These are phyloP conservation scores for Rhizophagus sp. DNA, from an alignment of 192 early-diverging fungal species.

Conservation along the genomic window DNA sequence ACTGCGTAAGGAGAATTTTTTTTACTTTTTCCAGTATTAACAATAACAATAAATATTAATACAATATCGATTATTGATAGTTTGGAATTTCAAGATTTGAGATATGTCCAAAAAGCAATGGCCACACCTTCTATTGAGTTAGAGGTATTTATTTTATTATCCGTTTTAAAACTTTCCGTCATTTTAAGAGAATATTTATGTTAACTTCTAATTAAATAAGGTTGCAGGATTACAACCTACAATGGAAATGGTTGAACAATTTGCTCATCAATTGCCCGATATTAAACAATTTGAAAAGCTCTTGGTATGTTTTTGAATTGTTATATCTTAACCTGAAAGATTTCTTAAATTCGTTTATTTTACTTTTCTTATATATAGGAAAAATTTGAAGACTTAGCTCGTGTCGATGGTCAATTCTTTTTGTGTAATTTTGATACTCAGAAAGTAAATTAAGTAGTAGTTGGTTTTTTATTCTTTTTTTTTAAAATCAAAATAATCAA, in stretches of 20 bases:
- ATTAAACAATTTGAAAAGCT: constrained; percentile 57
- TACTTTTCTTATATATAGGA: constrained; percentile 30
- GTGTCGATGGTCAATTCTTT: constrained; percentile 69
- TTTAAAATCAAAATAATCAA: neutral
- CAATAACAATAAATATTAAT: constrained; percentile 25
- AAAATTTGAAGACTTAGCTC: constrained; percentile 73
- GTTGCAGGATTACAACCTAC: constrained; percentile 75
- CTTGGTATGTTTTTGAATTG: constrained; percentile 46
- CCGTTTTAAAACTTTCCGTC: neutral
- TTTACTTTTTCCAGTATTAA: constrained; percentile 18
- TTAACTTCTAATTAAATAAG: constrained; percentile 21
- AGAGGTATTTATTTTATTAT: constrained; percentile 22
- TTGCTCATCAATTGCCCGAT: constrained; percentile 67
- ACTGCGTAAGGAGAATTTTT: constrained; percentile 55
- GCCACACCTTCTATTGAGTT: neutral
- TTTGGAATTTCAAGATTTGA: constrained; percentile 31
- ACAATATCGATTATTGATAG: constrained; percentile 5
- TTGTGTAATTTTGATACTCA: constrained; percentile 72
- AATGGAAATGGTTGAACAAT: constrained; percentile 74
- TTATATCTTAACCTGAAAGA: constrained; percentile 8
- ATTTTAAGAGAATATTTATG: neutral
- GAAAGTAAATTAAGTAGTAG: constrained; percentile 41
- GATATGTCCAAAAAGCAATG: constrained; percentile 28
- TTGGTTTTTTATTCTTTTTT: neutral
- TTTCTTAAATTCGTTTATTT: neutral